phyloP scores from a whole-genome alignment of 2,329 filamentous ascomycete genomes.

The Scolecobasidium constrictum region DNA sequence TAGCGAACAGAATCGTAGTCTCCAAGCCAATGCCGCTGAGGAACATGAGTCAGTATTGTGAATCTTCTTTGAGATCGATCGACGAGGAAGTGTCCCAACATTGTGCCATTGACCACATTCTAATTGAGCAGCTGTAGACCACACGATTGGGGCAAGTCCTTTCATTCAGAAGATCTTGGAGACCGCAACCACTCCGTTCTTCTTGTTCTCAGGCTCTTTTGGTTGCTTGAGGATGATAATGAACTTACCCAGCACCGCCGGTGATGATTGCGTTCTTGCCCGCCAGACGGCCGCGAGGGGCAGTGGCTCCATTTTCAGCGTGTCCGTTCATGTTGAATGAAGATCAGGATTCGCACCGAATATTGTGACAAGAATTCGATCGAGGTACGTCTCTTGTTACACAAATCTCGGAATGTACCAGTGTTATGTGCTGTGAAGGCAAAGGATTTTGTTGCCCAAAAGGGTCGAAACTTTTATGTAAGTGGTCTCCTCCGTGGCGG shows the following conservation, averaged over 20 bases:
- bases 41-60: not conserved
- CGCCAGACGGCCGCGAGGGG: slow-evolving; percentile 37
- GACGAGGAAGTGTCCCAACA: not conserved
- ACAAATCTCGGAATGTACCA: too few species aligned
- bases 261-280: slow-evolving; percentile 69
- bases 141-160: too few species aligned
- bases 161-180: too few species aligned
- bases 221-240: not conserved
- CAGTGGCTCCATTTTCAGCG: slow-evolving; percentile 4
- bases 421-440: too few species aligned
- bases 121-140: not conserved
- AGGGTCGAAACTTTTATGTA: too few species aligned
- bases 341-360: too few species aligned
- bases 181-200: too few species aligned
- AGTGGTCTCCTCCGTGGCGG: too few species aligned
- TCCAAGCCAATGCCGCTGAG: slow-evolving; percentile 82
- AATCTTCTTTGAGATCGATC: not conserved
- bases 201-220: not conserved
- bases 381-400: too few species aligned
- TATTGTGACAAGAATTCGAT: too few species aligned
- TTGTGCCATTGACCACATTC: not conserved
- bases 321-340: not conserved
- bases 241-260: slow-evolving; percentile 68
- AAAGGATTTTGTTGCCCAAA: too few species aligned
- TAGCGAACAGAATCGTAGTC: slow-evolving; percentile 78